A percentile compares a stretch with the other conserved stretches of the same genome.
Conservation (phyloP, 148 eudicot species). For the Fallopia convolvulus region DNA sequence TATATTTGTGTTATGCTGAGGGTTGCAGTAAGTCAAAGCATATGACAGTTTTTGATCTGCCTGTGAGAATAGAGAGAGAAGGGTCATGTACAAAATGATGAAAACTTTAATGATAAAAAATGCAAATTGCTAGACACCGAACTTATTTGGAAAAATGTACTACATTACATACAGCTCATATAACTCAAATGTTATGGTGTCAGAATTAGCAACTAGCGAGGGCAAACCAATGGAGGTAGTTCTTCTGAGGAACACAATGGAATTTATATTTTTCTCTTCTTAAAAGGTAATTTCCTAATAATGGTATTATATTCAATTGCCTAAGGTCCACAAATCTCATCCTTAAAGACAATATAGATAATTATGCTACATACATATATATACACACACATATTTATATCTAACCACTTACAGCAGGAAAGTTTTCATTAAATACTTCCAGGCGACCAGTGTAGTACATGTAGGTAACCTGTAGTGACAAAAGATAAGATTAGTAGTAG, state of each 20-base stretch:
- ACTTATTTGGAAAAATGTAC: background rate
- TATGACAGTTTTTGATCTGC: constrained; percentile 92
- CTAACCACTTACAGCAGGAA: constrained; percentile 60
- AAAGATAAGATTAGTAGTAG: background rate
- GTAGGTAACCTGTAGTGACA: constrained; percentile 62
- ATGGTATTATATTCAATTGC: too few relatives aligned
- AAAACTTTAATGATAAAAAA: background rate
- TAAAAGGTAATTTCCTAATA: background rate
- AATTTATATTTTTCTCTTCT: too few relatives aligned
- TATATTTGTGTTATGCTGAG: constrained; percentile 69
- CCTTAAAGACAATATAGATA: background rate
- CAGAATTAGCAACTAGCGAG: background rate
- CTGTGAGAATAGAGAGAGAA: constrained; percentile 29
- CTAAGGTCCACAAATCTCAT: background rate
- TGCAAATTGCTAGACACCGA: background rate
- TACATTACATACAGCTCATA: background rate
- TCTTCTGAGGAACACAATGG: background rate
- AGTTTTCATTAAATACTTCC: constrained; percentile 97
- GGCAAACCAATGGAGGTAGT: background rate
- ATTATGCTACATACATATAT: background rate
- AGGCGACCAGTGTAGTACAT: constrained; percentile 98
- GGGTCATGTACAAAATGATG: background rate
- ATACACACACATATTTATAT: background rate
- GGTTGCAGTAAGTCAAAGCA: constrained; percentile 75
- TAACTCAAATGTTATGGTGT: background rate